Evolutionary conservation across 441 rosid genomes (phyloP), one percentile per base, ranked within the genome.

Genomic region (Breynia disticha): DNA sequence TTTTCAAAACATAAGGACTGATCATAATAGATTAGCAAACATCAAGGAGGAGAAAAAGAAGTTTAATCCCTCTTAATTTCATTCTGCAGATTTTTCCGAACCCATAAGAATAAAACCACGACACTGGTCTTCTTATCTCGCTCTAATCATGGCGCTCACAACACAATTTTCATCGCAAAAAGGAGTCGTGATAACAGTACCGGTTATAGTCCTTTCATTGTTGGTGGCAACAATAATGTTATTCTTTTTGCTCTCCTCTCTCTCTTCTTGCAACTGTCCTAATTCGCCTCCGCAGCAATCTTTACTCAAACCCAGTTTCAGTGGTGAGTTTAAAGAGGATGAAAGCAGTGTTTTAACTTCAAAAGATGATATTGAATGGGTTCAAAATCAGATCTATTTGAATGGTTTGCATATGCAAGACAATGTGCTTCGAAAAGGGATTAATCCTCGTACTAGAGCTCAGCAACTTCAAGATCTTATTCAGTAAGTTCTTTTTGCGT

Each of bases 381-480:
- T 86, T 20, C 79, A 66, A 70, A 84, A 78, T 76, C 97, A 84
- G 87, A 88, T 88, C 84, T 79, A 73, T 56, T 65, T 45, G 21
- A 91, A 91, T 44, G 98, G 98, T n/a, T 67, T 91, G 64, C 98
- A 74, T 62, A 86, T 91, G 98, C 89, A 73, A 60, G 83, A 80
- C 14, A 91, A 86, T 73, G 89, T 86, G 64, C 83, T 91, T 11
- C 77, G 98, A 5, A 91, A 91, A 61, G 98, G 97, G 50, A 91
- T 91, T 21, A 91, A 88, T 65, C 98, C 98, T 22, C 89, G 98
- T 45, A 77, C 98, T 21, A 72, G 98, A 46, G 95, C 79, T 64
- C 95, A 86, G 62, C 98, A 91, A 62, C 82, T 91, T 43, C 67
- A 76, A 52, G 97, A 91, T 86, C 97, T 91, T 48, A 57, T 51